A percentile compares a stretch with the other conserved stretches of the same genome.
Evolutionary conservation across 148 eudicot species (phyloP).

Genomic region (Linanthus parryae): DNA sequence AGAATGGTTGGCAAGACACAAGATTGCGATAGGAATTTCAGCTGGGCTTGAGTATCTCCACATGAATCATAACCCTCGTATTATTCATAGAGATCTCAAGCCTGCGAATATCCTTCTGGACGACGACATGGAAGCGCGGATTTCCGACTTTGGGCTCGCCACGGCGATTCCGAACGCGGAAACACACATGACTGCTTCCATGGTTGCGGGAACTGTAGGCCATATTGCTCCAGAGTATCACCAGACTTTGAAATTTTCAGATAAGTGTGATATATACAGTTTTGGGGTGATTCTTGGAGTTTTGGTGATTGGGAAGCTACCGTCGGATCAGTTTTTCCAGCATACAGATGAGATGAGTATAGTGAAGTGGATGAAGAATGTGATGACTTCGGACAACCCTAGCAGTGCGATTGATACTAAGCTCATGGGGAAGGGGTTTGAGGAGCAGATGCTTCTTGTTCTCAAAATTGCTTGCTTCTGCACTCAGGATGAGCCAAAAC

Average conservation of each 20-base stretch:
- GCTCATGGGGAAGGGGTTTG: conserved; percentile 63
- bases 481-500: conserved; percentile 70
- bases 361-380: conserved; percentile 77
- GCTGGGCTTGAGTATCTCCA: conserved; percentile 92
- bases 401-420: conserved; percentile 55
- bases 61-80: conserved; percentile 43
- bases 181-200: conserved; percentile 64
- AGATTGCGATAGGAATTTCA: conserved; percentile 65
- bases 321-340: conserved; percentile 64
- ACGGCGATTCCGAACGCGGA: conserved; percentile 58
- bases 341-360: conserved; percentile 52
- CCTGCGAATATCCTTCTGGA: conserved; percentile 82
- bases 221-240: conserved; percentile 92
- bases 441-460: conserved; percentile 87
- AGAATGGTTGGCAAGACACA: conserved; percentile 62
- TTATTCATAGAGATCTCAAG: conserved; percentile 88
- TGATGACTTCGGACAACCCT: conserved; percentile 64
- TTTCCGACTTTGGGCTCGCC: conserved; percentile 91
- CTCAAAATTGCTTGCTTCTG: conserved; percentile 90
- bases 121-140: conserved; percentile 87
- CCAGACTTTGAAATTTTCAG: conserved; percentile 76
- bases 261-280: conserved; percentile 84
- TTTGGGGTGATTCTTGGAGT: conserved; percentile 72
- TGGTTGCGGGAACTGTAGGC: conserved; percentile 82
- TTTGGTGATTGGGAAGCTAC: conserved; percentile 74